Evolutionary conservation across 2,329 filamentous ascomycete species (phyloP).

Genomic region (Chaetomium sp.): DNA sequence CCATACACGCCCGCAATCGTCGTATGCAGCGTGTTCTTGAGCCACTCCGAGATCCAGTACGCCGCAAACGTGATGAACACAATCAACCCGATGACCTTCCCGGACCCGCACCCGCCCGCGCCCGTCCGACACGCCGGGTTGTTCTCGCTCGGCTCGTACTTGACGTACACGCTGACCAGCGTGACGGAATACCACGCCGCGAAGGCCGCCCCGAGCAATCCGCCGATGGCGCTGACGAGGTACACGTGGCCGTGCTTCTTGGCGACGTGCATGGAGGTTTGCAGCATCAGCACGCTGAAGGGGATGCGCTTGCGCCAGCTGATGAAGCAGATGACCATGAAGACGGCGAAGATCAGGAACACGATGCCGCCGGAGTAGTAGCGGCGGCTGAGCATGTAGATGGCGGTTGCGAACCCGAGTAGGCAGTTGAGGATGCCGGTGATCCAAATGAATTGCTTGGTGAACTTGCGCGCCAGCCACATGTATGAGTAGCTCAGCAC

Average conservation of each 20-base stretch:
- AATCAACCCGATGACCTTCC: slow-evolving; percentile 74
- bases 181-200: slow-evolving; percentile 83
- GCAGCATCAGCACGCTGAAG: slow-evolving; percentile 84
- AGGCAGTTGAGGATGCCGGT: slow-evolving; percentile 84
- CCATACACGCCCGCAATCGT: slow-evolving; percentile 85
- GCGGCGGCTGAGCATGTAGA: slow-evolving; percentile 72
- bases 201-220: slow-evolving; percentile 67
- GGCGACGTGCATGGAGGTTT: slow-evolving; percentile 77
- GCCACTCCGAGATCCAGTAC: slow-evolving; percentile 90
- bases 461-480: slow-evolving; percentile 66
- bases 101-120: slow-evolving; percentile 61
- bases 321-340: slow-evolving; percentile 76
- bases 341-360: slow-evolving; percentile 74
- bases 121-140: slow-evolving; percentile 47
- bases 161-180: slow-evolving; percentile 77
- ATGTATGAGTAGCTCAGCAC: slow-evolving; percentile 74
- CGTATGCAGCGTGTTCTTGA: slow-evolving; percentile 90
- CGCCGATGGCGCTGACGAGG: slow-evolving; percentile 75
- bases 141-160: slow-evolving; percentile 60
- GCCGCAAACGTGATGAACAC: slow-evolving; percentile 85
- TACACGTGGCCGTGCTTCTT: slow-evolving; percentile 82
- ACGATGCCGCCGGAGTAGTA: slow-evolving; percentile 84
- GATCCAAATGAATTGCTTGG: slow-evolving; percentile 88
- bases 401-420: slow-evolving; percentile 75
- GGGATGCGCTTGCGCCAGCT: slow-evolving; percentile 87